Base-by-base conservation (phyloP, 2,329 filamentous ascomycete genomes). In the Penicillium vulpinum region DNA sequence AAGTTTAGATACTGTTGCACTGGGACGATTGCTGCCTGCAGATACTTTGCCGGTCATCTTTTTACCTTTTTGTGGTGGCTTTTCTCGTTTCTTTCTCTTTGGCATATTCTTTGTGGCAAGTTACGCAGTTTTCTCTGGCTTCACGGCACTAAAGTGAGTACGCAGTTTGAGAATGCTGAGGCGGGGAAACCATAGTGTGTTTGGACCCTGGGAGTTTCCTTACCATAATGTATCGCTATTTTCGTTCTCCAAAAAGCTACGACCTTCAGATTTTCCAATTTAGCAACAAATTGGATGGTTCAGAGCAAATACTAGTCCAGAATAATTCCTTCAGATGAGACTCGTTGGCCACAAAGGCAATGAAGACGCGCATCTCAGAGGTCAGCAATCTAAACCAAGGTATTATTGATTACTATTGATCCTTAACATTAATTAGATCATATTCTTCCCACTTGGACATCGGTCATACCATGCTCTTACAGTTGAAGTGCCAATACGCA, bases 1-100 rank as follows among this genome's bases (percentile, higher is more conserved):
- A 41, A 10, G 4, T 9, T n/a, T 26, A 3, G 15, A 41, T 24
- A n/a, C n/a, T n/a, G 39, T 41, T 24, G 21, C 39, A 41, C 39
- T n/a, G 22, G 24, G 15, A 9, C 8, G 2, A 13, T n/a, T 26
- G 22, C 21, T 41, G 21, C 22, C 15, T 26, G 22, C 7, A 24
- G 4, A 24, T 11, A 15, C 3, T 3, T 24, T 26, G 8, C 10
- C 7, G 11, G 39, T 1, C 3, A 7, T 26, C 15, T 29, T 63
- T 62, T 5, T 72, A 66, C 64, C 56, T 56, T 15, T 31, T 64
- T 3, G 62, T 56, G 1, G 64, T 58, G 50, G 61, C 38, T 1
- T 61, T 63, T n/a, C n/a, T n/a, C n/a, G 47, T 36, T 68, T 62
- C 59, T 5, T 44, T 65, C 22, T 48, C 71, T 1, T 66, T 68